Evolutionary conservation across 2,329 filamentous ascomycete genomes (phyloP).

Genomic region (Trichoderma sp.): DNA sequence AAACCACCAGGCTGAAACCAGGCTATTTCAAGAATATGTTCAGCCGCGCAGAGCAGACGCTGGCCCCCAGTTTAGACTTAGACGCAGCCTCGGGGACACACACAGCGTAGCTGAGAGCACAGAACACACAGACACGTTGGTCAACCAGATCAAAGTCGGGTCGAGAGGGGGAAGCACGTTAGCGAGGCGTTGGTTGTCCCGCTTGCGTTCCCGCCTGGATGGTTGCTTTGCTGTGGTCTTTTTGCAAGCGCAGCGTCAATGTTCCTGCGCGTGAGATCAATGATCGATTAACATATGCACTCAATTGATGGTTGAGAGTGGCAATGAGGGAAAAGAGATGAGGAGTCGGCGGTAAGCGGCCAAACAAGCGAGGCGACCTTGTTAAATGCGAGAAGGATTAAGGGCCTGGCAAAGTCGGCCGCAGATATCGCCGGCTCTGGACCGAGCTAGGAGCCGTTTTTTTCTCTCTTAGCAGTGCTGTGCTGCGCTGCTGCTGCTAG

Average conservation of each 20-base stretch:
- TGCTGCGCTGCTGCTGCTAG: background rate
- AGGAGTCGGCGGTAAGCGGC: conserved; percentile 23
- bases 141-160: background rate
- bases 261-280: background rate
- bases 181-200: background rate
- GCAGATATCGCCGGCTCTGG: conserved; percentile 18
- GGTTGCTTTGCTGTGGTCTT: background rate
- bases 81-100: conserved; percentile 13
- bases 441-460: conserved; percentile 11
- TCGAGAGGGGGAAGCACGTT: background rate
- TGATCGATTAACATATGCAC: background rate
- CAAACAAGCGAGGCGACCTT: conserved; percentile 14
- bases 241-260: background rate
- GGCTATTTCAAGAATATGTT: background rate
- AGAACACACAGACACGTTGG: background rate
- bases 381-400: conserved; percentile 18
- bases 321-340: background rate
- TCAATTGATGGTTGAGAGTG: background rate
- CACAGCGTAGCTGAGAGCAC: background rate
- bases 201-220: background rate
- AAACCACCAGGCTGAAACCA: conserved; percentile 13
- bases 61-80: conserved; percentile 3
- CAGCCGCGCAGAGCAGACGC: conserved; percentile 17
- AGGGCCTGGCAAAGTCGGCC: conserved; percentile 17
- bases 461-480: background rate